A percentile compares a stretch with the other conserved stretches of the same genome.
Conservation (phyloP, 2,329 filamentous ascomycete genomes). For the Aureobasidium sp. region DNA sequence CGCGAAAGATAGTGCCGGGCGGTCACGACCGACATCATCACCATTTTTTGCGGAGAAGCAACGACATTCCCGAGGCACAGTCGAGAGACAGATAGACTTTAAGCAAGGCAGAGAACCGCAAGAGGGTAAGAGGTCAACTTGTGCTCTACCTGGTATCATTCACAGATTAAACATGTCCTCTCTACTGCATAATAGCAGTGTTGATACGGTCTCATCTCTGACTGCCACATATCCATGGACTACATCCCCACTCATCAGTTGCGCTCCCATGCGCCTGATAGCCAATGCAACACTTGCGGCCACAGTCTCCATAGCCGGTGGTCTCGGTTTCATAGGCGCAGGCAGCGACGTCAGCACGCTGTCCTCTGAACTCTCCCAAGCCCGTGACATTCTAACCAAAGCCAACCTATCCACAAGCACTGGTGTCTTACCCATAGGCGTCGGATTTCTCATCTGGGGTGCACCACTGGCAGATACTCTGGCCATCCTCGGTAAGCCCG, state of each 20-base stretch:
- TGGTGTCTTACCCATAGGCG: slow-evolving; percentile 41
- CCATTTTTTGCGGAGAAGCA: slow-evolving; percentile 8
- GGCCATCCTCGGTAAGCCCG: slow-evolving; percentile 38
- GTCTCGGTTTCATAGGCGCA: slow-evolving; percentile 35
- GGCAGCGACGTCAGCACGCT: slow-evolving; percentile 29
- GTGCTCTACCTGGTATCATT: neutral
- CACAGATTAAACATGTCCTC: neutral
- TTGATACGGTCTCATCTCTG: neutral
- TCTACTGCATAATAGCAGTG: neutral
- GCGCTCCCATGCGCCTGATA: slow-evolving; percentile 62
- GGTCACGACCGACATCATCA: neutral
- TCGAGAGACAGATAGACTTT: neutral
- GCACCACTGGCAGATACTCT: slow-evolving; percentile 35
- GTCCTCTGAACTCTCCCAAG: slow-evolving; percentile 19
- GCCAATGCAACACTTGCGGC: slow-evolving; percentile 47
- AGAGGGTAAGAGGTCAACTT: neutral
- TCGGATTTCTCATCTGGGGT: slow-evolving; percentile 52
- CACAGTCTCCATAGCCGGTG: slow-evolving; percentile 47
- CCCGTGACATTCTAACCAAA: slow-evolving; percentile 18
- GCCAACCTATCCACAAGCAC: neutral
- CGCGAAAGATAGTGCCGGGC: slow-evolving; percentile 5
- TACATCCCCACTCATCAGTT: slow-evolving; percentile 47
- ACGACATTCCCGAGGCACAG: slow-evolving; percentile 10
- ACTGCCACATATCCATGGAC: slow-evolving; percentile 49
- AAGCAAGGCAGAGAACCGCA: neutral